phyloP scores from a whole-genome alignment of 2,329 filamentous ascomycete species.

The Phoma sp. region DNA sequence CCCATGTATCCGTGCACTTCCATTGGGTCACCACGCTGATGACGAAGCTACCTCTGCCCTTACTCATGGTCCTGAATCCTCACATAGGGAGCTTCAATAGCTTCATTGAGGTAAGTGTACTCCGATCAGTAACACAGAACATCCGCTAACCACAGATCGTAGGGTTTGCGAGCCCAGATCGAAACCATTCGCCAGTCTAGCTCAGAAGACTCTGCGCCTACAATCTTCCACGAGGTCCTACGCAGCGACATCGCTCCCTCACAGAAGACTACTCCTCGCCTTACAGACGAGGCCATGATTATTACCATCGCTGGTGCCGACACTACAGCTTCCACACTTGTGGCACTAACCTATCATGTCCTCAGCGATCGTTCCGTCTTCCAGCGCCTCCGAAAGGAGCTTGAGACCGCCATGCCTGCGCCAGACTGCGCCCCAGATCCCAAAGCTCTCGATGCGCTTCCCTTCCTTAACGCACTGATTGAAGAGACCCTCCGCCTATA shows the following conservation, averaged over 20 bases:
- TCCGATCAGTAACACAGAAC: neutral
- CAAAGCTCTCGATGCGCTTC: slow-evolving; percentile 13
- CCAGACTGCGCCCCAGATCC: slow-evolving; percentile 1
- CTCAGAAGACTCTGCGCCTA: neutral
- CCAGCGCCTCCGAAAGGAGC: slow-evolving; percentile 4
- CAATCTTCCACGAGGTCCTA: slow-evolving; percentile 42
- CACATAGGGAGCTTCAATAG: neutral
- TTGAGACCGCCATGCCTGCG: slow-evolving; percentile 5
- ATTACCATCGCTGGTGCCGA: slow-evolving; percentile 17
- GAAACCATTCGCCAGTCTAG: neutral
- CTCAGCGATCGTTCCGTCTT: slow-evolving; percentile 5
- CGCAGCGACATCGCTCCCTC: slow-evolving; percentile 28
- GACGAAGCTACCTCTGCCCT: neutral
- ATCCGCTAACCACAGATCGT: neutral
- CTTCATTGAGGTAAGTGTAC: neutral
- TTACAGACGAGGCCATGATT: slow-evolving; percentile 18
- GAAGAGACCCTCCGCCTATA: slow-evolving; percentile 42
- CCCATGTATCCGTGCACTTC: neutral
- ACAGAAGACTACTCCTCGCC: slow-evolving; percentile 17
- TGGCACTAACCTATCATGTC: slow-evolving; percentile 12
- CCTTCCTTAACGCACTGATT: slow-evolving; percentile 31
- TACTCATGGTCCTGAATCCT: neutral
- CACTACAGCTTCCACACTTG: slow-evolving; percentile 11
- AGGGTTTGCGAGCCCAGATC: neutral
- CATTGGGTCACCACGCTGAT: neutral